Evolutionary conservation across 139 green algal species (phyloP), one percentile per base, ranked within the genome.

Genomic region (Picochlorum sp.): DNA sequence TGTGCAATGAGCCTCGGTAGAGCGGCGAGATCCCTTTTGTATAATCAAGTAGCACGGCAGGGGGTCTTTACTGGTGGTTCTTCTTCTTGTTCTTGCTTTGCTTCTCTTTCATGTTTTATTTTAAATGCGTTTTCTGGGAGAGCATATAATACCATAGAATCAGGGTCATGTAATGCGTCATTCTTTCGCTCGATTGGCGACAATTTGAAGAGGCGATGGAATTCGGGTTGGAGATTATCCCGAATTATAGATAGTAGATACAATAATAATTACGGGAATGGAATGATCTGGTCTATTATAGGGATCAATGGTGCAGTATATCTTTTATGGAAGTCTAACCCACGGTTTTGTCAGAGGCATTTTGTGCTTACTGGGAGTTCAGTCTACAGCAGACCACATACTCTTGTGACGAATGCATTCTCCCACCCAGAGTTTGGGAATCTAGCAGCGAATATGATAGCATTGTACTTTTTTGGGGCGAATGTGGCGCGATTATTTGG

Each of bases 391-490:
- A 63, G 79, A 2, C 21, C 74, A 10, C 73, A 69, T 52, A 85
- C 79, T 1, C 24, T 74, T 38, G 7, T 86, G 28, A 85, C 78
- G 0, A 50, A 61, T 4, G 69, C 62, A 11, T 84, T 86, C 61
- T 70, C 45, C 20, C 79, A 86, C 15, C 26, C 21, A 3, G 52
- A 72, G 26, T 38, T 69, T 4, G 23, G 32, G 15, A 79, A 86
- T 61, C 50, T 86, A 23, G 63, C 28, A 9, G 63, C 61, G 24
- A 86, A 86, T 63, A 77, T 82, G 68, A 57, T 86, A 4, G 66
- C 50, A 5, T 72, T 86, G 8, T 86, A 79, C 50, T 86, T 86
- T 52, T 86, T 84, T 56, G 79, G 70, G 3, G 20, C 55, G 1
- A 51, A 62, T 15, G 44, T 82, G 2, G 63, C 30, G 4, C 49